Percentiles rank a stretch among this genome's conserved stretches.
Conservation (phyloP, 2,329 filamentous ascomycete genomes). For the Aspergillus udagawae region DNA sequence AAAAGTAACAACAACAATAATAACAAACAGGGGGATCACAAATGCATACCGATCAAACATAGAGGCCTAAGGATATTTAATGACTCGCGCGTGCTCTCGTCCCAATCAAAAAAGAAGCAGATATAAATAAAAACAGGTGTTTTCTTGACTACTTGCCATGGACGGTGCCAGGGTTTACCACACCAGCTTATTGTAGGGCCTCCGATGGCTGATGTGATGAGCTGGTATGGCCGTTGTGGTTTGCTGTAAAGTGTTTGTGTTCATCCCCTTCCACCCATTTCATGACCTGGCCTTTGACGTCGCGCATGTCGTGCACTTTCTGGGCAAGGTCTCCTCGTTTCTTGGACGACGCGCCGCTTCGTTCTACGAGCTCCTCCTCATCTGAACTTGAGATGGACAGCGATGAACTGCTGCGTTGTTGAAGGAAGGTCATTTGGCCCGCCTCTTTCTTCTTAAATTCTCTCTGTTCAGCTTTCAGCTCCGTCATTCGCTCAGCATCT, state of each 20-base stretch:
- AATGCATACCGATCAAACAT: not conserved
- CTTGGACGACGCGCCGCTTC: slow-evolving; percentile 19
- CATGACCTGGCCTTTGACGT: slow-evolving; percentile 34
- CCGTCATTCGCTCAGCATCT: slow-evolving; percentile 67
- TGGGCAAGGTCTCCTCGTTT: slow-evolving; percentile 25
- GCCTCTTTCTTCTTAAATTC: slow-evolving; percentile 66
- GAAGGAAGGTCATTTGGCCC: slow-evolving; percentile 51
- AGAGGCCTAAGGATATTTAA: not conserved
- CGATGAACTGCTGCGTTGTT: slow-evolving; percentile 45
- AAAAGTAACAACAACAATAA: not conserved
- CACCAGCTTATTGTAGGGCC: not conserved
- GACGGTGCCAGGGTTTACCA: not conserved
- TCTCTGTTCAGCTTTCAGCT: slow-evolving; percentile 72
- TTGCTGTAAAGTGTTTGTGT: slow-evolving; percentile 6
- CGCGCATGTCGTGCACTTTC: slow-evolving; percentile 34
- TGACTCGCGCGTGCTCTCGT: not conserved
- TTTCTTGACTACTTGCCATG: not conserved
- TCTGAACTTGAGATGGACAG: slow-evolving; percentile 54
- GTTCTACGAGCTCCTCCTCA: slow-evolving; percentile 53
- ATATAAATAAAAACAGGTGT: too few species aligned
- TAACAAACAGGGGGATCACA: not conserved
- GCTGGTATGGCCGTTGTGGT: not conserved
- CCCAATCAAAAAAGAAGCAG: too few species aligned
- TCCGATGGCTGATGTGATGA: not conserved
- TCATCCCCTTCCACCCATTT: slow-evolving; percentile 32